phyloP scores from a whole-genome alignment of 257 asterid species.

The Solanum chaucha region DNA sequence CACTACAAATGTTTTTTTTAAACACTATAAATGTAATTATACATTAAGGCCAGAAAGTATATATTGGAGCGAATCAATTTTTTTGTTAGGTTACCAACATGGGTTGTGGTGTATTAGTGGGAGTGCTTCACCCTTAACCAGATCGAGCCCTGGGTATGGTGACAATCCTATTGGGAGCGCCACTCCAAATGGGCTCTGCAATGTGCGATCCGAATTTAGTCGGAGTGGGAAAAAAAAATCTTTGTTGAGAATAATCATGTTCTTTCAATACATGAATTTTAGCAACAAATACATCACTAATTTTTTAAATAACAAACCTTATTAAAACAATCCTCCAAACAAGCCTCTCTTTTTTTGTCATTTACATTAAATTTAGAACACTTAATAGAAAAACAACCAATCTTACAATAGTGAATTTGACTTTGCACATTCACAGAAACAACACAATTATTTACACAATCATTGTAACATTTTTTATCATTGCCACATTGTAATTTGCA shows the following conservation, averaged over 20 bases:
- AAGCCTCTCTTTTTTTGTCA: not conserved
- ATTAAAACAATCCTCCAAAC: not conserved
- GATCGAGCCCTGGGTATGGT: no score
- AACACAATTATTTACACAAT: not conserved
- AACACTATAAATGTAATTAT: no score
- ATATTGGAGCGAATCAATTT: not conserved
- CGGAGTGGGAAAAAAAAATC: no score
- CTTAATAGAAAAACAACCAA: not conserved
- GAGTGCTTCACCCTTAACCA: no score
- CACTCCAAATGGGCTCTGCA: no score
- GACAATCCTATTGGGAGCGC: no score
- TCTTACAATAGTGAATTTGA: not conserved
- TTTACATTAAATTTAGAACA: not conserved
- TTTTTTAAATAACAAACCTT: not conserved
- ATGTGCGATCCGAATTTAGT: no score
- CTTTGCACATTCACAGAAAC: not conserved
- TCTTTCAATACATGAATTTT: not conserved
- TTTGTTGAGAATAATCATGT: no score
- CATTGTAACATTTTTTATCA: not conserved
- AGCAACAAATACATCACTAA: not conserved
- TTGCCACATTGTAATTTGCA: not conserved
- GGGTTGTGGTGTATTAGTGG: no score
- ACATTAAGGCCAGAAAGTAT: no score
- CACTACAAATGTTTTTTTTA: no score
- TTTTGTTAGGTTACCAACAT: no score